phyloP scores from a whole-genome alignment of 1,284 basidiomycete species.

The Ustilago nuda region DNA sequence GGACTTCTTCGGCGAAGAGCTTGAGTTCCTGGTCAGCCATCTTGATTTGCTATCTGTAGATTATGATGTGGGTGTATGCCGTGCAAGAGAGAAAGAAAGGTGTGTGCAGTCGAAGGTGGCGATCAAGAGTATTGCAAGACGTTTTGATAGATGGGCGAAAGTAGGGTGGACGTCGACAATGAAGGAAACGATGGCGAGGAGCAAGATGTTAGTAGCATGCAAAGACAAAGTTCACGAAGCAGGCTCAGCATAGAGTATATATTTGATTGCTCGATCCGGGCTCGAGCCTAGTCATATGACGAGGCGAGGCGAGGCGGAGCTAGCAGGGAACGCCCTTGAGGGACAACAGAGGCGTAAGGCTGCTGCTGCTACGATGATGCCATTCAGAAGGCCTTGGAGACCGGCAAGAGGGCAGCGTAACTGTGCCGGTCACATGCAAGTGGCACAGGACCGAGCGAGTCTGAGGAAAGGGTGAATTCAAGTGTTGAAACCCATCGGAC shows the following conservation, averaged over 20 bases:
- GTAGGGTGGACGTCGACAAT: background rate
- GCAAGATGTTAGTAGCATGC: constrained; percentile 2
- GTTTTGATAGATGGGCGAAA: background rate
- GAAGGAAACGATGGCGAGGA: background rate
- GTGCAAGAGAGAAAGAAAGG: background rate
- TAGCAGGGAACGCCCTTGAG: constrained; percentile 17
- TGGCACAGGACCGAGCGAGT: constrained; percentile 12
- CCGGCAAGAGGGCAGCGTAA: constrained; percentile 12
- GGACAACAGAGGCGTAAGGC: background rate
- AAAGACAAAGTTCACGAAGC: constrained; percentile 1
- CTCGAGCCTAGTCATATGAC: constrained; percentile 8
- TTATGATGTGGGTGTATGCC: background rate
- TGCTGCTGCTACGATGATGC: background rate
- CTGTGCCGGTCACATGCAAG: constrained; percentile 16
- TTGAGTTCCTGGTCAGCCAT: constrained; percentile 67
- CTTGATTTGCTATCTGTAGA: constrained; percentile 15
- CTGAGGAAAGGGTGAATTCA: background rate
- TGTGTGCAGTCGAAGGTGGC: background rate
- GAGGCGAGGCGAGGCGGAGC: constrained; percentile 9
- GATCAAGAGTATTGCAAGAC: background rate
- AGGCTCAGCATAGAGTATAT: constrained; percentile 17
- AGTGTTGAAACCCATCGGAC: constrained; percentile 41
- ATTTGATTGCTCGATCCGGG: constrained; percentile 2
- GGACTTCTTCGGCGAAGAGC: constrained; percentile 82
- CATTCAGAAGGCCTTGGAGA: background rate